Evolutionary conservation across 768 basidiomycete species (phyloP), one percentile per base, ranked within the genome.

Genomic region (Cubamyces sp.): DNA sequence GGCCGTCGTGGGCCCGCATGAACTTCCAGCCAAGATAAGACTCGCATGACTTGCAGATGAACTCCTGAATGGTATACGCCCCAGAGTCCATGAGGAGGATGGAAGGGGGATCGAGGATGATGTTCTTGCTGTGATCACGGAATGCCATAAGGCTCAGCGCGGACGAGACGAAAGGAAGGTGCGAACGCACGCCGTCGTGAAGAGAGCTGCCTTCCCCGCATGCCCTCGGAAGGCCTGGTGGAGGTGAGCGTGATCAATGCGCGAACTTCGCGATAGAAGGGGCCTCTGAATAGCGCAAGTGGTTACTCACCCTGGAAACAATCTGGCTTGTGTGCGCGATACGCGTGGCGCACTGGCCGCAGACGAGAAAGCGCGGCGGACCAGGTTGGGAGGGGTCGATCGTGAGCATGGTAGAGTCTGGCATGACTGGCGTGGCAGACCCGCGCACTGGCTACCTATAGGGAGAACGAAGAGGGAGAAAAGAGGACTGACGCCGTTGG

Each of bases 1-100:
- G 73, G 41, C 69, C 67, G 60, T 85, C 84, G 66, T 83, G 81
- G 3, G 85, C 86, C 37, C 81, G 80, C 5, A 84, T 72, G 51
- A 88, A 85, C 70, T 84, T 83, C 84, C 84, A 88, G 14, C 87
- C 87, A n/a, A 87, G 75, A 68, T 83, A 84, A 11, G 76, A 64
- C 34, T 77, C 75, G 68, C 85, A 86, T 5, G 73, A 74, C 5
- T 76, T 71, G 70, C 86, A 87, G 18, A 75, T 74, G 28, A 84
- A 77, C 70, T 86, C 82, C 69, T 83, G 80, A 76, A 85, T 82
- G 15, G 83, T 84, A 66, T 87, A 84, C 19, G 84, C 85, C 26
- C 87, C 86, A 9, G 85, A 84, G 43, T 76, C 77, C 85, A 88
- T 86, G 28, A 88, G 77, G 58, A 83, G 82, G 25, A 85, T 79